Evolutionary conservation across 192 early-diverging fungal genomes (phyloP), one percentile per base, ranked within the genome.

Genomic region (Coemansia sp.): DNA sequence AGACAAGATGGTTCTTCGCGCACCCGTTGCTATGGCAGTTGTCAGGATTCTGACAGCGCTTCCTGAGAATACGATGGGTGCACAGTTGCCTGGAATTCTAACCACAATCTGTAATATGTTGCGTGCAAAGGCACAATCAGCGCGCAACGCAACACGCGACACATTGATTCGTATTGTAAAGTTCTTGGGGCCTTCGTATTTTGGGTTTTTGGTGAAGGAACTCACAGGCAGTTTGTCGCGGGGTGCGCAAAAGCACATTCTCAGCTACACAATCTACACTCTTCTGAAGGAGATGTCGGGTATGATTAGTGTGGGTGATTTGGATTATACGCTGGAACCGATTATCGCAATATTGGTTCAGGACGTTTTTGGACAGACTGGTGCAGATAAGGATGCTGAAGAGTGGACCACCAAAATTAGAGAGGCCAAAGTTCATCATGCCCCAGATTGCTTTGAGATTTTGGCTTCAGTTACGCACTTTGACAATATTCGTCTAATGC

Each of bases 361-460:
- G 67, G 98, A 98, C 70, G 87, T 99, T 30, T 99, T 99, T 87
- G 97, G 97, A 3, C 84, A 89, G 31, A 79, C 89, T 24, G 94
- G 90, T 27, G 83, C 88, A 65, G 97, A 99, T 66, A 92, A 95
- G 68, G 93, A 97, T 60, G 86, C 90, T 0, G 87, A 92, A 64
- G 97, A 94, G 63, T 90, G 96, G 68, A 90, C 86, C 14, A 89
- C 88, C 24, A 97, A 94, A 75, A 92, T 91, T 67, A 90, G 89
- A 65, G 98, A 99, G 71, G 93, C 93, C 61, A 93, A 92, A 66
- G 86, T 88, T 6, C 88, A 86, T 27, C 91, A 92, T 57, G 91
- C 91, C 69, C 91, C 88, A 51, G 93, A 95, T 53, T 88, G 94
- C 17, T 91, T 97, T 59, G 94, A 96, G 74, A 75, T 95, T 14